Percentiles rank a stretch among this genome's conserved stretches.
phyloP scores from a whole-genome alignment of 179 eudicot species.

The Beta corolliflora region DNA sequence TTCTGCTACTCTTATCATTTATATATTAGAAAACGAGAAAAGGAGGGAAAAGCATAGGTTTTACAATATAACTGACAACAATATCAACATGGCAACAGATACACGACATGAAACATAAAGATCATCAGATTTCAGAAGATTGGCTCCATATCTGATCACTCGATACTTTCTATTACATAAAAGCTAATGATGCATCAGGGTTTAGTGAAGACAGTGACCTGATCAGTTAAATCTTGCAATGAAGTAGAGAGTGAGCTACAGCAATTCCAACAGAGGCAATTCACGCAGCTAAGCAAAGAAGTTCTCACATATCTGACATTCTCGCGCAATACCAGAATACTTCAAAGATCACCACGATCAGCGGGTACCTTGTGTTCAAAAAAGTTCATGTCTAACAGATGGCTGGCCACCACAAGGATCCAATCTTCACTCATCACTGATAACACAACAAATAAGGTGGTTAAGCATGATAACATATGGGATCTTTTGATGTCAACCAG shows the following conservation, averaged over 20 bases:
- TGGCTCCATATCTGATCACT: not conserved
- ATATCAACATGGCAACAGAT: not conserved
- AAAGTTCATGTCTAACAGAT: not conserved
- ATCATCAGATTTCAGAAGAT: not conserved
- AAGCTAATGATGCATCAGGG: not conserved
- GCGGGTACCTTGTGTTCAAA: not conserved
- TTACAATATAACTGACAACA: not conserved
- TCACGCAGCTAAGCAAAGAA: not conserved
- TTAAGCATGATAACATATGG: not conserved
- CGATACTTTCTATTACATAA: not conserved
- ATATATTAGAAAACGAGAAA: not conserved
- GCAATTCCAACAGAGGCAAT: not conserved
- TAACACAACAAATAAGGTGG: slow-evolving; percentile 5
- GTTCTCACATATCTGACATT: not conserved
- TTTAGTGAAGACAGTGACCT: not conserved
- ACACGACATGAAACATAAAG: not conserved
- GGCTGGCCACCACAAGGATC: not conserved
- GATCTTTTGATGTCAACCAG: not conserved
- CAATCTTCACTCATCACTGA: slow-evolving; percentile 27
- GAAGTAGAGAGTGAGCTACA: not conserved
- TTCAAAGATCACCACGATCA: not conserved
- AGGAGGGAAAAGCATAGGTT: not conserved
- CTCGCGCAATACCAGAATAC: not conserved
- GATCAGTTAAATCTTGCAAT: not conserved
- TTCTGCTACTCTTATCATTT: not conserved